A percentile compares a stretch with the other conserved stretches of the same genome.
These are phyloP conservation scores for Vigna trinervia DNA, from an alignment of 306 rosid species.

Conservation along the genomic window DNA sequence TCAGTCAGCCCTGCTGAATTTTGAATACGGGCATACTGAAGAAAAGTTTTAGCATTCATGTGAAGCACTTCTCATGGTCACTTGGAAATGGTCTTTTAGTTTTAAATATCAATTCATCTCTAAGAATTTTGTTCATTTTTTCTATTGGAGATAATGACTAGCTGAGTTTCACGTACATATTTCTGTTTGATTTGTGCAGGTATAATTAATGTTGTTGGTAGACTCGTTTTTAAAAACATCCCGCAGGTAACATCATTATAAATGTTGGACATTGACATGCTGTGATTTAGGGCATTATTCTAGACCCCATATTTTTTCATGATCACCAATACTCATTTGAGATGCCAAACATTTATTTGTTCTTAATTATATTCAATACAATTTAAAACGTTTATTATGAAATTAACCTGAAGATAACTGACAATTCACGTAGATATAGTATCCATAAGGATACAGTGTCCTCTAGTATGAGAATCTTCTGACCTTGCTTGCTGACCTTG, in stretches of 20 bases:
- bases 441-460: background rate
- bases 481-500: constrained; percentile 21
- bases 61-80: constrained; percentile 12
- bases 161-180: constrained; percentile 21
- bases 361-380: background rate
- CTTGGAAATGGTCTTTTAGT: background rate
- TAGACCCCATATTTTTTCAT: background rate
- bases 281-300: constrained; percentile 3
- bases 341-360: constrained; percentile 20
- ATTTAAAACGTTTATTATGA: constrained; percentile 4
- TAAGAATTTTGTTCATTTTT: background rate
- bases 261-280: constrained; percentile 3
- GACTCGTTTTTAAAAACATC: constrained; percentile 61
- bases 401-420: background rate
- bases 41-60: constrained; percentile 14
- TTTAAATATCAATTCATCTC: constrained; percentile 5
- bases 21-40: constrained; percentile 6
- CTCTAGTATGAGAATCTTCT: constrained; percentile 20
- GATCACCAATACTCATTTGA: background rate
- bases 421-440: background rate
- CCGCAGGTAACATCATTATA: constrained; percentile 63
- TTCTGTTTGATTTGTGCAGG: constrained; percentile 58
- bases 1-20: constrained; percentile 4
- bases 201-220: constrained; percentile 50
- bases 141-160: background rate